phyloP scores from a whole-genome alignment of 768 basidiomycete genomes.

The Kockovaella imperatae region DNA sequence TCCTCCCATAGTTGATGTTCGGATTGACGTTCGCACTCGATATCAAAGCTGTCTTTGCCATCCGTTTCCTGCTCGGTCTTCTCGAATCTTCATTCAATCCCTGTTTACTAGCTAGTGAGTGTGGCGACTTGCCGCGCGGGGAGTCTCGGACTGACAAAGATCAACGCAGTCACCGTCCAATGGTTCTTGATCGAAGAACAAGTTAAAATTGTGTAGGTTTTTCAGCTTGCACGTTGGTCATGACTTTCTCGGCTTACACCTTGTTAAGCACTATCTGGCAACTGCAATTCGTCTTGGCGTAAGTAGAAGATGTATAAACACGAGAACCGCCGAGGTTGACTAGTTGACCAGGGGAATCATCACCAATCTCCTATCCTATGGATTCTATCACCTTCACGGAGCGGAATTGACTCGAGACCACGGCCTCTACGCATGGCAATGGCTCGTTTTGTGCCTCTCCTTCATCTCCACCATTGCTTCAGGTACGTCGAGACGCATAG shows the following conservation, averaged over 20 bases:
- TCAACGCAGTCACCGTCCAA: conserved; percentile 20
- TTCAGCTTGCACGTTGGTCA: no score
- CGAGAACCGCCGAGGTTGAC: no score
- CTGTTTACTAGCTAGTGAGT: conserved; percentile 16
- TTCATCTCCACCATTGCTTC: conserved; percentile 8
- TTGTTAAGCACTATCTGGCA: conserved; percentile 21
- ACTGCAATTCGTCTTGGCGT: conserved; percentile 13
- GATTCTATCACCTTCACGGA: conserved; percentile 20
- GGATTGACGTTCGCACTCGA: conserved; percentile 15
- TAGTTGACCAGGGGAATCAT: no score
- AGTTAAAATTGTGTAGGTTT: no score
- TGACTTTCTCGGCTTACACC: no score
- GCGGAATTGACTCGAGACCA: not conserved
- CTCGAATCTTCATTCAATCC: conserved; percentile 25
- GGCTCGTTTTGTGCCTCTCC: conserved; percentile 14
- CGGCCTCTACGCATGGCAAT: conserved; percentile 20
- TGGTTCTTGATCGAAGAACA: conserved; percentile 25
- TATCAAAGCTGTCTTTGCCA: conserved; percentile 18
- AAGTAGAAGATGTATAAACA: no score
- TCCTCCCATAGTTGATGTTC: conserved; percentile 10
- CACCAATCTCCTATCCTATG: conserved; percentile 9
- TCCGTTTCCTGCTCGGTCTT: conserved; percentile 23
- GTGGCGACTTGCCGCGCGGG: not conserved
- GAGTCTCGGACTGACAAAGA: not conserved
- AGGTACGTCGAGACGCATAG: conserved; percentile 2